phyloP scores from a whole-genome alignment of 352 stramenopile genomes.

The Phytophthora vignae region DNA sequence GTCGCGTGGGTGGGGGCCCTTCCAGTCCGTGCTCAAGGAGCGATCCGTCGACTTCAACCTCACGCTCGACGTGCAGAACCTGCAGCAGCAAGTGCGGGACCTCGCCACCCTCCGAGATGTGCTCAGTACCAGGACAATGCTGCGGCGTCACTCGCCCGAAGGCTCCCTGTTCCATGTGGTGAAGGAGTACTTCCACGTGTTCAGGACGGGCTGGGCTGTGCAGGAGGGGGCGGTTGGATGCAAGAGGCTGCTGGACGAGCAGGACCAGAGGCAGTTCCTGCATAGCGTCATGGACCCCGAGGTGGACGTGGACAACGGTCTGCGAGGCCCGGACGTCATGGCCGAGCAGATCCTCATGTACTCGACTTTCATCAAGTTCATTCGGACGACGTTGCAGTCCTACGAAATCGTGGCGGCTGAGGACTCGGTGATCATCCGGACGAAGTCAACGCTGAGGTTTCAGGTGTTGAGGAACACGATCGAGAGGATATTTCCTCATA shows the following conservation, averaged over 20 bases:
- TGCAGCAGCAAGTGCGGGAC: constrained; percentile 46
- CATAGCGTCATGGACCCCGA: constrained; percentile 46
- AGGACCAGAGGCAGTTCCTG: constrained; percentile 42
- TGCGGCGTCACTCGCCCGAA: constrained; percentile 8
- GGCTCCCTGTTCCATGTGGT: constrained; percentile 39
- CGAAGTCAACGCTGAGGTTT: constrained; percentile 39
- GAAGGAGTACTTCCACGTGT: constrained; percentile 41
- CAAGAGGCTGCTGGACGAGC: constrained; percentile 25
- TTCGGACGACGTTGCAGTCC: constrained; percentile 38
- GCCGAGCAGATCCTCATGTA: constrained; percentile 54
- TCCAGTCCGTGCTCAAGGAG: constrained; percentile 42
- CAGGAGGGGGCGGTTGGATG: neutral
- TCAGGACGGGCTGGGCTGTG: constrained; percentile 14
- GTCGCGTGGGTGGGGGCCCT: constrained; percentile 33
- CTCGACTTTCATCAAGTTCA: constrained; percentile 47
- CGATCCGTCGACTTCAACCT: constrained; percentile 55
- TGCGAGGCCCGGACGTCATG: constrained; percentile 42
- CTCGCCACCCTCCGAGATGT: constrained; percentile 18
- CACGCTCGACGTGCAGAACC: constrained; percentile 49
- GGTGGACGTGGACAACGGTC: constrained; percentile 43
- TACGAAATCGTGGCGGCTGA: constrained; percentile 44
- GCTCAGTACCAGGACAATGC: neutral
- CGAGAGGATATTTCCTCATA: constrained; percentile 50
- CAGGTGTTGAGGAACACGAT: constrained; percentile 60
- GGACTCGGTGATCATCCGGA: constrained; percentile 45